Evolutionary conservation across 2,329 filamentous ascomycete genomes (phyloP).

Genomic region (Alternaria sp.): DNA sequence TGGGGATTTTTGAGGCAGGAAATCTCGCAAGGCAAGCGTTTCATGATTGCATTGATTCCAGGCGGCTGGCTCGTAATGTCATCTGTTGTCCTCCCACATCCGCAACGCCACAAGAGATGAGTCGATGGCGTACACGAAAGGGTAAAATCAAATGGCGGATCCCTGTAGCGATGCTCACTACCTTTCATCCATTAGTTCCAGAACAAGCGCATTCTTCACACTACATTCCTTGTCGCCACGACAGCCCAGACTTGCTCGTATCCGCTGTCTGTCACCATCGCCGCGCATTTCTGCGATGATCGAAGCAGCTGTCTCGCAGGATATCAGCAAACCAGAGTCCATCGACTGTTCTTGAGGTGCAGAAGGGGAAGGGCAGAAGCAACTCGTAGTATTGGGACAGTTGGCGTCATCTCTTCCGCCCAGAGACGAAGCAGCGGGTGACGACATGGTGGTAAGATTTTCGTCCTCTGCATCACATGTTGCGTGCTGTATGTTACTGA

Average conservation of each 20-base stretch:
- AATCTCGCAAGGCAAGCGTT: too few relatives aligned
- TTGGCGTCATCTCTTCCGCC: constrained; percentile 14
- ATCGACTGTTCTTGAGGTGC: not conserved
- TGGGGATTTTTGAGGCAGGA: too few relatives aligned
- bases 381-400: constrained; percentile 30
- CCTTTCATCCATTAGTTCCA: constrained; percentile 38
- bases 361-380: constrained; percentile 33
- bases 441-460: not conserved
- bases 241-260: constrained; percentile 35
- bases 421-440: constrained; percentile 3
- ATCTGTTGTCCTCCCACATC: not conserved
- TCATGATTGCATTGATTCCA: too few relatives aligned
- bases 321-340: constrained; percentile 30
- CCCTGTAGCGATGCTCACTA: not conserved
- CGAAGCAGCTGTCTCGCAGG: constrained; percentile 39
- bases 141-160: not conserved
- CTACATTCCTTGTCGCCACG: constrained; percentile 26
- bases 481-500: not conserved
- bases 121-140: not conserved
- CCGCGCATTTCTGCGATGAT: constrained; percentile 44
- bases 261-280: constrained; percentile 29
- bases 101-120: too few relatives aligned
- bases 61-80: not conserved
- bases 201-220: constrained; percentile 36
- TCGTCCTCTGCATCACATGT: not conserved